A percentile compares a stretch with the other conserved stretches of the same genome.
phyloP scores from a whole-genome alignment of 163 green algal genomes.

The Volvox carteri region DNA sequence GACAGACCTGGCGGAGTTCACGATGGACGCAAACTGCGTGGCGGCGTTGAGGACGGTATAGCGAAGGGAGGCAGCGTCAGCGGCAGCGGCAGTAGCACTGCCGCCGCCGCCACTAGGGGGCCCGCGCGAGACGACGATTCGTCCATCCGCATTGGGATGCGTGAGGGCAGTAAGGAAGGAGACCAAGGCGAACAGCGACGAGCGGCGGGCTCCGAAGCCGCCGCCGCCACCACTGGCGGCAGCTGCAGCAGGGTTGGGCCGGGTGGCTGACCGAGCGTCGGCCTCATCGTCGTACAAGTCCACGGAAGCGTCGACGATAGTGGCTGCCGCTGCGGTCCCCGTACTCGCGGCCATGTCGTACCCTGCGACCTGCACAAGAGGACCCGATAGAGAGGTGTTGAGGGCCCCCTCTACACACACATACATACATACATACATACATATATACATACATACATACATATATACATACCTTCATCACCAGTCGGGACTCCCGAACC shows the following conservation, averaged over 20 bases:
- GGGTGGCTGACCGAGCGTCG: background rate
- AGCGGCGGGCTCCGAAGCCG: conserved; percentile 41
- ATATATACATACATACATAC: too few species aligned
- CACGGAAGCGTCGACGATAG: background rate
- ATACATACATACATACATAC: too few species aligned
- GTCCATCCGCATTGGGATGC: conserved; percentile 87
- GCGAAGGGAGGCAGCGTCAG: conserved; percentile 87
- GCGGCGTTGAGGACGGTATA: conserved; percentile 96
- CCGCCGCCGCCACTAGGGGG: conserved; percentile 74
- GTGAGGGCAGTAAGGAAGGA: conserved; percentile 87
- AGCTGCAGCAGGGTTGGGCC: too few species aligned
- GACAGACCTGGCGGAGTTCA: conserved; percentile 74
- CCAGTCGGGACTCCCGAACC: conserved; percentile 79
- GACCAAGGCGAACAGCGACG: conserved; percentile 81
- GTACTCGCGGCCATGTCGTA: conserved; percentile 28
- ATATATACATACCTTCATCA: conserved; percentile 87
- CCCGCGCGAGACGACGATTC: conserved; percentile 81
- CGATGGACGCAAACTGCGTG: conserved; percentile 82
- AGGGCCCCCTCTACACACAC: too few species aligned
- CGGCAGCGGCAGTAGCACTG: conserved; percentile 82
- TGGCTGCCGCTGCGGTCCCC: background rate
- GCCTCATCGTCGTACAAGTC: conserved; percentile 8
- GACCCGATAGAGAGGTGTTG: too few species aligned
- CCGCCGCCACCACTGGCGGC: conserved; percentile 22
- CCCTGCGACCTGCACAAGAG: conserved; percentile 20